phyloP scores from a whole-genome alignment of 2,329 filamentous ascomycete genomes.

The Eutypella sp. region DNA sequence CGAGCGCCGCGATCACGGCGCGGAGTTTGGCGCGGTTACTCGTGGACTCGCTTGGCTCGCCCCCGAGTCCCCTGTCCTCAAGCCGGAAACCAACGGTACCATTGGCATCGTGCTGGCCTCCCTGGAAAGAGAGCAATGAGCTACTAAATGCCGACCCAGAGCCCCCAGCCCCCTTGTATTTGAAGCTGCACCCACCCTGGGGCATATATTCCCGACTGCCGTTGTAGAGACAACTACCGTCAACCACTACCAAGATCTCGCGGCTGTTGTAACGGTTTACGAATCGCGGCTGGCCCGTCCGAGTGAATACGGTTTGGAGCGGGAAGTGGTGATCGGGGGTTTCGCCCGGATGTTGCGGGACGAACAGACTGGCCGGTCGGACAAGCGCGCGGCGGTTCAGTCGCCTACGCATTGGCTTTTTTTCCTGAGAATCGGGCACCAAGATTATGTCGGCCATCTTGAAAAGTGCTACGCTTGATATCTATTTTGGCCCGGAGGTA shows the following conservation, averaged over 20 bases:
- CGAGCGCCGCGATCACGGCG: slow-evolving; percentile 18
- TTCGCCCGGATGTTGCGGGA: slow-evolving; percentile 18
- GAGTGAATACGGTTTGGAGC: slow-evolving; percentile 22
- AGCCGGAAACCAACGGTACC: slow-evolving; percentile 22
- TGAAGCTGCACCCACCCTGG: slow-evolving; percentile 24
- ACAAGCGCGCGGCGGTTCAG: slow-evolving; percentile 17
- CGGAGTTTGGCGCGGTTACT: slow-evolving; percentile 41
- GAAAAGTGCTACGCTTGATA: not conserved
- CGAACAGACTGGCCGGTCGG: slow-evolving; percentile 23
- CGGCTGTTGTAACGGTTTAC: slow-evolving; percentile 29
- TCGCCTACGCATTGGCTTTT: slow-evolving; percentile 11
- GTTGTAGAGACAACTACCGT: slow-evolving; percentile 37
- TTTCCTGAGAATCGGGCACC: slow-evolving; percentile 8
- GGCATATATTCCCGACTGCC: slow-evolving; percentile 18
- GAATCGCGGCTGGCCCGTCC: slow-evolving; percentile 24
- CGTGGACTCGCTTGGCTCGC: slow-evolving; percentile 22
- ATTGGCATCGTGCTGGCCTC: not conserved
- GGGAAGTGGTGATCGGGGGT: slow-evolving; percentile 29
- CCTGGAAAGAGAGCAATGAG: not conserved
- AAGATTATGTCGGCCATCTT: slow-evolving; percentile 7
- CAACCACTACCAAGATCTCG: slow-evolving; percentile 36
- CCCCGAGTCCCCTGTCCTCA: slow-evolving; percentile 28
- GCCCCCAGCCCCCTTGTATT: slow-evolving; percentile 19
- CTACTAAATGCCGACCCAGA: slow-evolving; percentile 3
- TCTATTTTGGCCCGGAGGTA: no score